phyloP scores from a whole-genome alignment of 164 flowering plant species.

The Vitis riparia region DNA sequence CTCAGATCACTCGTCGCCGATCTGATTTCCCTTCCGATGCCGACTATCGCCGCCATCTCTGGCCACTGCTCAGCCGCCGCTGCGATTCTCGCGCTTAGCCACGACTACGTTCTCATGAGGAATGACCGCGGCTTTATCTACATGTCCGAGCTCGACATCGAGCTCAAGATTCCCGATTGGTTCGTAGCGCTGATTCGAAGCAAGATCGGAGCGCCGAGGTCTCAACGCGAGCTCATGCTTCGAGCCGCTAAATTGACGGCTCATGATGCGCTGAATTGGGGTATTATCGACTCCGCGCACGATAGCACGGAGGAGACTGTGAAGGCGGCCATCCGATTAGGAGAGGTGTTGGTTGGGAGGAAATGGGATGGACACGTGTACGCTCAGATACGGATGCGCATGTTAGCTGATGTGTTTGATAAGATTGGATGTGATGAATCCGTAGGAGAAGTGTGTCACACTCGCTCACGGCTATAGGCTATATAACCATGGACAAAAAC shows the following conservation, averaged over 20 bases:
- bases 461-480: conserved; percentile 7
- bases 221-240: conserved; percentile 44
- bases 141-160: conserved; percentile 86
- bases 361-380: conserved; percentile 71
- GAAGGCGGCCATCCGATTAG: conserved; percentile 50
- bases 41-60: conserved; percentile 79
- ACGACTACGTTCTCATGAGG: conserved; percentile 82
- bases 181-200: conserved; percentile 34
- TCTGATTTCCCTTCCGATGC: conserved; percentile 72
- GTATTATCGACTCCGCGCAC: conserved; percentile 52
- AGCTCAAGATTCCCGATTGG: conserved; percentile 32
- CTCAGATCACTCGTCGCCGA: conserved; percentile 40
- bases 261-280: conserved; percentile 41
- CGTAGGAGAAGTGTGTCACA: background rate
- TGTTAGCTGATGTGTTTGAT: conserved; percentile 32
- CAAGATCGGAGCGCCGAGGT: conserved; percentile 41
- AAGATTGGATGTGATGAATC: conserved; percentile 26
- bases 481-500: no score
- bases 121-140: conserved; percentile 68
- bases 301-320: conserved; percentile 54
- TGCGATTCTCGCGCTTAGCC: conserved; percentile 56
- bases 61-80: conserved; percentile 96
- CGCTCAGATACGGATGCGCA: conserved; percentile 39
- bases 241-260: conserved; percentile 56
- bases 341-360: conserved; percentile 46